phyloP scores from a whole-genome alignment of 192 early-diverging fungal species.

The Linnemannia elongata region DNA sequence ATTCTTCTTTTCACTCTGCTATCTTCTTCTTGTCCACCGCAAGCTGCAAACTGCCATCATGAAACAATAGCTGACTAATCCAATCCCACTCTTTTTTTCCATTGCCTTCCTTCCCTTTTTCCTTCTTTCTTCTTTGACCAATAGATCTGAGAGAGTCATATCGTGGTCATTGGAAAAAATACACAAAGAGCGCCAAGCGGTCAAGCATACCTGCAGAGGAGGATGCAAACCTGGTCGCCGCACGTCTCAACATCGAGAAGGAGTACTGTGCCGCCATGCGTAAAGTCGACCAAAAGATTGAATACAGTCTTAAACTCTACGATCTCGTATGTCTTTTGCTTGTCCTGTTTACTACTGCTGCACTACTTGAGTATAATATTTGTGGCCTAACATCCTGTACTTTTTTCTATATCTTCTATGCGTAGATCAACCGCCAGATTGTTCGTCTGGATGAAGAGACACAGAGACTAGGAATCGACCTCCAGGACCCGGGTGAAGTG shows the following conservation, averaged over 20 bases:
- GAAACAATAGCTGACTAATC: slow-evolving; percentile 1
- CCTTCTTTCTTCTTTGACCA: background rate
- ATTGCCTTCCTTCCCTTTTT: background rate
- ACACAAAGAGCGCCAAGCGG: slow-evolving; percentile 55
- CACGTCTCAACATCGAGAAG: slow-evolving; percentile 53
- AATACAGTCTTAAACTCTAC: slow-evolving; percentile 60
- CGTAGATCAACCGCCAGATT: slow-evolving; percentile 53
- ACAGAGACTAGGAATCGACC: slow-evolving; percentile 45
- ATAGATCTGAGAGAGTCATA: slow-evolving; percentile 58
- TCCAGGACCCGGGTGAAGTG: slow-evolving; percentile 42
- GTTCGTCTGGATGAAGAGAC: slow-evolving; percentile 51
- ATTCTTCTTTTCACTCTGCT: background rate
- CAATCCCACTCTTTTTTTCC: background rate
- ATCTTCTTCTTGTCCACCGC: too few relatives aligned
- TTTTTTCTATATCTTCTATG: background rate
- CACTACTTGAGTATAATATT: background rate
- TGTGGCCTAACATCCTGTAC: background rate
- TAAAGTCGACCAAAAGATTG: slow-evolving; percentile 69
- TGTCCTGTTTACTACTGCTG: background rate
- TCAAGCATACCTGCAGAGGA: slow-evolving; percentile 37
- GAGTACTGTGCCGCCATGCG: slow-evolving; percentile 63
- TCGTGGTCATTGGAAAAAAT: slow-evolving; percentile 54
- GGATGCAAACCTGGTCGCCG: slow-evolving; percentile 25
- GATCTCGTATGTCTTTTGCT: slow-evolving; percentile 54
- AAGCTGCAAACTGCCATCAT: background rate